A percentile compares a stretch with the other conserved stretches of the same genome.
phyloP scores from a whole-genome alignment of 2,329 filamentous ascomycete species.

The Rosellinia necatrix region DNA sequence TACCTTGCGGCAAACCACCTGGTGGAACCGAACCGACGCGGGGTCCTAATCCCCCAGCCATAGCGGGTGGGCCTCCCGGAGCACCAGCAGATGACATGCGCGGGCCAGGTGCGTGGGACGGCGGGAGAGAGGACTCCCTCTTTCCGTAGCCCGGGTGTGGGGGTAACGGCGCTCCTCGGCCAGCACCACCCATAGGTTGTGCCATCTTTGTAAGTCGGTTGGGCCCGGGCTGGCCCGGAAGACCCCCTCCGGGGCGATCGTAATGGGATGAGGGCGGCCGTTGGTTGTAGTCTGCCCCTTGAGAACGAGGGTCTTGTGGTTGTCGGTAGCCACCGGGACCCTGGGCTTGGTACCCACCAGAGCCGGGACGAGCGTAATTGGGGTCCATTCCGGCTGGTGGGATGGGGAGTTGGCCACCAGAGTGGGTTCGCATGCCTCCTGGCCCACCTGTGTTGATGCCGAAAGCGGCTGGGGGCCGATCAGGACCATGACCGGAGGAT shows the following conservation, averaged over 20 bases:
- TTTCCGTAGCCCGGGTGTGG: slow-evolving; percentile 34
- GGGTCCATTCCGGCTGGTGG: slow-evolving; percentile 48
- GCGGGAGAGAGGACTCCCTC: slow-evolving; percentile 34
- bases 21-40: slow-evolving; percentile 34
- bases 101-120: slow-evolving; percentile 42
- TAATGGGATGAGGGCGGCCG: slow-evolving; percentile 33
- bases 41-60: slow-evolving; percentile 38
- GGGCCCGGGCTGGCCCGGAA: slow-evolving; percentile 40
- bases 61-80: slow-evolving; percentile 33
- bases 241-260: slow-evolving; percentile 35
- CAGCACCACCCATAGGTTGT: slow-evolving; percentile 38
- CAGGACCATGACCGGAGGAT: slow-evolving; percentile 52
- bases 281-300: slow-evolving; percentile 36
- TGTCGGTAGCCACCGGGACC: slow-evolving; percentile 46
- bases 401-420: slow-evolving; percentile 51
- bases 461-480: slow-evolving; percentile 57
- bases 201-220: slow-evolving; percentile 48
- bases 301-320: slow-evolving; percentile 33
- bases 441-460: slow-evolving; percentile 52
- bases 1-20: slow-evolving; percentile 38
- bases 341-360: slow-evolving; percentile 52
- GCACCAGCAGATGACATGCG: slow-evolving; percentile 33
- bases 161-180: slow-evolving; percentile 35
- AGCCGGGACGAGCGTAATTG: slow-evolving; percentile 48
- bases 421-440: slow-evolving; percentile 50